These are phyloP conservation scores for Avicennia marina DNA, from an alignment of 257 asterid genomes.

Conservation along the genomic window DNA sequence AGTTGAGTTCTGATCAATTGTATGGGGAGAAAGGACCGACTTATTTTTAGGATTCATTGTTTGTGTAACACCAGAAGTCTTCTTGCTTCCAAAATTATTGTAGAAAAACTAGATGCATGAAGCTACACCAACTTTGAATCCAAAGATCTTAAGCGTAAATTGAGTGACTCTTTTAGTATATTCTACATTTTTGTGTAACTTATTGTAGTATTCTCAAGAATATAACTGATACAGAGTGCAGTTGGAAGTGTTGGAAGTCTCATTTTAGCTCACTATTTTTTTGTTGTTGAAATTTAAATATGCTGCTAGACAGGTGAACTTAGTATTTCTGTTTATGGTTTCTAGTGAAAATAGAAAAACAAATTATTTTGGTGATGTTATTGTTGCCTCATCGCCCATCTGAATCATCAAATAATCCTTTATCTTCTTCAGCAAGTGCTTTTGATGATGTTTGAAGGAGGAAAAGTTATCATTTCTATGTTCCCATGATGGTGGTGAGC, in stretches of 20 bases:
- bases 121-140: constrained; percentile 3
- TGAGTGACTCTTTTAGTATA: neutral
- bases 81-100: neutral
- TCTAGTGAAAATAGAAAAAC: constrained; percentile 6
- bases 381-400: too few species aligned
- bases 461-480: neutral
- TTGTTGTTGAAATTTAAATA: neutral
- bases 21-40: neutral
- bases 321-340: neutral
- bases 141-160: neutral
- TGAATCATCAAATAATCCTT: too few species aligned
- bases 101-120: neutral
- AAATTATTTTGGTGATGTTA: neutral
- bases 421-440: too few species aligned
- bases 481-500: constrained; percentile 8
- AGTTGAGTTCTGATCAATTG: neutral
- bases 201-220: neutral
- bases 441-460: too few species aligned
- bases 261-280: neutral
- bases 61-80: neutral
- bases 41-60: constrained; percentile 1
- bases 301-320: constrained; percentile 1
- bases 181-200: neutral
- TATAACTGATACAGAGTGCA: neutral
- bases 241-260: neutral